Conservation (phyloP, 73 alveolate species). For the Durusdinium trenchii region DNA sequence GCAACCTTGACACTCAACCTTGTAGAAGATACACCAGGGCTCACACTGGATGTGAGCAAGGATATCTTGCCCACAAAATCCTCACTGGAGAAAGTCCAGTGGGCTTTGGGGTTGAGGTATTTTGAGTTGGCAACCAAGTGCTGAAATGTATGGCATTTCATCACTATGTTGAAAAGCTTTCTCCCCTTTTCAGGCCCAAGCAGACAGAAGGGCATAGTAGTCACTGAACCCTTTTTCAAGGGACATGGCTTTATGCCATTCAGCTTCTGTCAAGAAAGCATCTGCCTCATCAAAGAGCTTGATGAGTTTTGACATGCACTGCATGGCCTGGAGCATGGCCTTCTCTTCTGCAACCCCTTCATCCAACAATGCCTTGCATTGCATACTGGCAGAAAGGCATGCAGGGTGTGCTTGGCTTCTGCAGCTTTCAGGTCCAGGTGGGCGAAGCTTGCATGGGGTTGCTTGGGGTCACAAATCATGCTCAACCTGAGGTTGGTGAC, state of each 20-base stretch:
- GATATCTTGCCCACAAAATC: too few species aligned
- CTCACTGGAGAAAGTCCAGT: too few species aligned
- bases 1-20: too few species aligned
- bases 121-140: too few species aligned
- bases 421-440: neutral
- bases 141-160: too few species aligned
- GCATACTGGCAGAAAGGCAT: neutral
- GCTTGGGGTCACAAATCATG: slow-evolving; percentile 8
- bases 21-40: too few species aligned
- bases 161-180: too few species aligned
- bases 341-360: neutral
- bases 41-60: too few species aligned
- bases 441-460: neutral
- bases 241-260: neutral
- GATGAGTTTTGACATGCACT: too few species aligned
- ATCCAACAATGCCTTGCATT: neutral
- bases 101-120: too few species aligned
- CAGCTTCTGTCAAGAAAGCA: neutral
- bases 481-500: neutral
- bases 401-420: slow-evolving; percentile 6
- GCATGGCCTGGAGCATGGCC: neutral
- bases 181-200: neutral
- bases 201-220: neutral
- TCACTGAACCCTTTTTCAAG: neutral
- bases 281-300: neutral